Percentiles rank a stretch among this genome's conserved stretches.
These are phyloP conservation scores for Colletotrichum phormii DNA, from an alignment of 2,329 filamentous ascomycete genomes.

Conservation along the genomic window DNA sequence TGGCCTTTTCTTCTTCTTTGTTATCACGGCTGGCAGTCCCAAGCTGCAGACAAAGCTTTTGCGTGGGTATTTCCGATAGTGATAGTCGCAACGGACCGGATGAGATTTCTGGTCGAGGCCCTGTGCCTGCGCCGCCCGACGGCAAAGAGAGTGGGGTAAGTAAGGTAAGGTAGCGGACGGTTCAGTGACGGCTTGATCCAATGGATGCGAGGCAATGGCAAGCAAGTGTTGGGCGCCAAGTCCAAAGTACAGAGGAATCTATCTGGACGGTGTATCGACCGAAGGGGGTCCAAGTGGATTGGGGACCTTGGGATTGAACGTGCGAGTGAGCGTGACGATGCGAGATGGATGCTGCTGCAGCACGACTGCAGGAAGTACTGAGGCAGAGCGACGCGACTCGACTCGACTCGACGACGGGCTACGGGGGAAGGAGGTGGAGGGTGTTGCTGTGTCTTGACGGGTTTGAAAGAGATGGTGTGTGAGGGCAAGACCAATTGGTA, in stretches of 20 bases:
- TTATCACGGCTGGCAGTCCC: not conserved
- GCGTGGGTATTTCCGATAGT: not conserved
- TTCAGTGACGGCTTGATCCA: conserved; percentile 31
- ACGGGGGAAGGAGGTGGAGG: not conserved
- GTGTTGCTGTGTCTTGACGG: not conserved
- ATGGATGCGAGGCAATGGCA: conserved; percentile 2
- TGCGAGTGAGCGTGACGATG: conserved; percentile 12
- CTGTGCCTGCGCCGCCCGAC: conserved; percentile 31
- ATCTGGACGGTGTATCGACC: conserved; percentile 11
- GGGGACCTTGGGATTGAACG: not conserved
- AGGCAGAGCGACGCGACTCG: not conserved
- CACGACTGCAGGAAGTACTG: not conserved
- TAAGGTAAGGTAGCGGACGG: conserved; percentile 10
- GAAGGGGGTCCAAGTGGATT: conserved; percentile 26
- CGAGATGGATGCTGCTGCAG: not conserved
- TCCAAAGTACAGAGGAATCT: conserved; percentile 30
- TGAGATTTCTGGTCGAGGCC: conserved; percentile 15
- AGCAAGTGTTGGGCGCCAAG: conserved; percentile 33
- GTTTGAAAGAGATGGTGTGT: conserved; percentile 29
- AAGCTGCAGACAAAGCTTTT: not conserved
- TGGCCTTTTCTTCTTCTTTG: not conserved
- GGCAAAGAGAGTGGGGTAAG: conserved; percentile 20
- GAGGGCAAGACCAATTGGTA: conserved; percentile 27
- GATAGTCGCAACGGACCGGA: conserved; percentile 19
- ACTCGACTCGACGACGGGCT: not conserved